Conservation (phyloP, 2,329 filamentous ascomycete species). For the Ascosphaera aggregata region DNA sequence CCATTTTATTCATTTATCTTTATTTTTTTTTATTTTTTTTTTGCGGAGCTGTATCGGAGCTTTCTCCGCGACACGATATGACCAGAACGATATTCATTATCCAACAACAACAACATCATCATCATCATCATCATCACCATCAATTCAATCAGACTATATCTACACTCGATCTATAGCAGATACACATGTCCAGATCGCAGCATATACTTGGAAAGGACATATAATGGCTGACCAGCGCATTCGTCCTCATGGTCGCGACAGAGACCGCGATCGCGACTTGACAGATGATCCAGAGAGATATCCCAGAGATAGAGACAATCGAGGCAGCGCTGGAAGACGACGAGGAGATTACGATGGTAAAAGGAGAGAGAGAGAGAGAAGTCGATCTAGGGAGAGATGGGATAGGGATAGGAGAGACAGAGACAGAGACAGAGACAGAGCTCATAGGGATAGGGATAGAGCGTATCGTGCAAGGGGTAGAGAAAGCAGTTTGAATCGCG, state of each 20-base stretch:
- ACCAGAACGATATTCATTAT: no score
- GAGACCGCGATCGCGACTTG: conserved; percentile 15
- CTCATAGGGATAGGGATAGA: conserved; percentile 5
- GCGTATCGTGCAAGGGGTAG: neutral
- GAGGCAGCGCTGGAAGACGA: conserved; percentile 13
- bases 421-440: conserved; percentile 13
- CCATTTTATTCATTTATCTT: neutral
- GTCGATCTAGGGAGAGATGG: conserved; percentile 14
- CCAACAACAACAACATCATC: no score
- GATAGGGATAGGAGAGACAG: conserved; percentile 17
- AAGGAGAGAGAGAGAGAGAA: conserved; percentile 15
- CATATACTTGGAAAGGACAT: conserved; percentile 2
- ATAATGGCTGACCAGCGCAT: conserved; percentile 24
- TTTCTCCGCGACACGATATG: no score
- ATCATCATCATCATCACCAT: no score
- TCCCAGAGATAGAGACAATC: conserved; percentile 15
- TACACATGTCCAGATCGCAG: no score
- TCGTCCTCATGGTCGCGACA: conserved; percentile 10
- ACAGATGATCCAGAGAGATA: no score
- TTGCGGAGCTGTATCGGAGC: no score
- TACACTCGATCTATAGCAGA: no score
- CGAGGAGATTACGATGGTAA: conserved; percentile 17
- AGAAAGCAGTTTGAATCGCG: neutral
- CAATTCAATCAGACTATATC: no score
- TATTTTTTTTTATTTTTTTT: neutral